Evolutionary conservation across 345 rosid genomes (phyloP).

Genomic region (Mercurialis annua): DNA sequence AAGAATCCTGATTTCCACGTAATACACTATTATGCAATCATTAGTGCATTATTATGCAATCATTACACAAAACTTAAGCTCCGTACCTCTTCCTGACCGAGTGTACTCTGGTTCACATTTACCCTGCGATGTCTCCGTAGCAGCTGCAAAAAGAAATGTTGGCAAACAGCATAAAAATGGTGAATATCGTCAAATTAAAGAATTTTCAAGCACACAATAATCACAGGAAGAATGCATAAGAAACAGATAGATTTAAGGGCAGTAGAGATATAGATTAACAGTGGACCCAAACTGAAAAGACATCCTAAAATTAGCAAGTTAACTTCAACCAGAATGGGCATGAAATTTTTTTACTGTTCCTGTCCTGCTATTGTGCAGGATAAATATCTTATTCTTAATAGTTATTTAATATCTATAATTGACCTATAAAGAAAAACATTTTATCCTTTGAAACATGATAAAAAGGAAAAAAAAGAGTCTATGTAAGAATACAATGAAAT

Average conservation of each 20-base stretch:
- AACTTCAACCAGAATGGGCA: neutral
- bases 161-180: conserved; percentile 2
- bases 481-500: no score
- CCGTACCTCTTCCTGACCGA: conserved; percentile 56
- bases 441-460: no score
- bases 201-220: neutral
- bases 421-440: no score
- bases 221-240: neutral
- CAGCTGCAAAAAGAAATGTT: conserved; percentile 34
- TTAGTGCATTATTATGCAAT: neutral
- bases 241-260: neutral
- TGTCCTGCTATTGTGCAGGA: neutral
- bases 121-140: conserved; percentile 64
- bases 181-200: neutral
- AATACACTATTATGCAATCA: neutral
- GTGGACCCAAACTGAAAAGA: neutral
- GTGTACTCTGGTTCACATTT: conserved; percentile 47
- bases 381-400: neutral
- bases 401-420: neutral
- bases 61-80: neutral
- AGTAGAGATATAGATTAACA: neutral
- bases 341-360: neutral
- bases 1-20: neutral
- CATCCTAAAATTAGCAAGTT: neutral
- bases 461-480: no score